A percentile compares a stretch with the other conserved stretches of the same genome.
Conservation (phyloP, 2,329 filamentous ascomycete species). For the Calonectria henricotiae region DNA sequence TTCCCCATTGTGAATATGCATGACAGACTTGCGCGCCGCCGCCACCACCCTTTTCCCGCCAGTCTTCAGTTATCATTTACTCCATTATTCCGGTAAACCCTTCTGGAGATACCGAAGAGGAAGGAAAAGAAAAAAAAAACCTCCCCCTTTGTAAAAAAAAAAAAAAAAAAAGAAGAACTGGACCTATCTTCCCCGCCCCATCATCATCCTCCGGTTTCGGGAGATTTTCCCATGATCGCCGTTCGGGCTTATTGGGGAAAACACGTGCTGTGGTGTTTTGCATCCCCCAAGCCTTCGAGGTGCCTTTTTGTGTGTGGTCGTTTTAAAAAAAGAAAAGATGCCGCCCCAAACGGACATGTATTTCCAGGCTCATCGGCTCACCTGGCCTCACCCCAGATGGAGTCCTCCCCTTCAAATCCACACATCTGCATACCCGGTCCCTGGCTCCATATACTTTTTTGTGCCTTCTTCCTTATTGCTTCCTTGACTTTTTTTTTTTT, state of each 20-base stretch:
- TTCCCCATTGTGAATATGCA: slow-evolving; percentile 39
- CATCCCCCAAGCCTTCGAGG: slow-evolving; percentile 6
- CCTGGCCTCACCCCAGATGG: slow-evolving; percentile 35
- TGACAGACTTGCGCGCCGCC: slow-evolving; percentile 46
- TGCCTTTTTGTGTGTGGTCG: background rate
- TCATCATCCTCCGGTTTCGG: slow-evolving; percentile 2
- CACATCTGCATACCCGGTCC: slow-evolving; percentile 30
- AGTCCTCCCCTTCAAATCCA: slow-evolving; percentile 27
- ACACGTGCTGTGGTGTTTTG: slow-evolving; percentile 22
- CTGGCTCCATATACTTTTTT: slow-evolving; percentile 40
- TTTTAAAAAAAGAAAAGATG: background rate
- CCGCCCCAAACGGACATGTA: slow-evolving; percentile 32
- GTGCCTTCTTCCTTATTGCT: slow-evolving; percentile 32
- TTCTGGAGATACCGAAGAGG: background rate
- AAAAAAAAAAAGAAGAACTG: no score
- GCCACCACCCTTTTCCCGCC: slow-evolving; percentile 29
- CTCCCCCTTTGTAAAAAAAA: background rate
- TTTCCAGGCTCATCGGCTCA: slow-evolving; percentile 36
- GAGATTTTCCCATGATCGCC: background rate
- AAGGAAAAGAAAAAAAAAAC: background rate
- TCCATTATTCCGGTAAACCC: slow-evolving; percentile 6
- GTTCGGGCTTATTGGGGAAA: slow-evolving; percentile 5
- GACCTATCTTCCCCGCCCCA: no score
- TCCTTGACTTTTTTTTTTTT: slow-evolving; percentile 12
- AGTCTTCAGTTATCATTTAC: slow-evolving; percentile 21